Percentiles rank a stretch among this genome's conserved stretches.
Evolutionary conservation across 2,329 filamentous ascomycete species (phyloP).

Genomic region (Chalaropsis ovoidea): DNA sequence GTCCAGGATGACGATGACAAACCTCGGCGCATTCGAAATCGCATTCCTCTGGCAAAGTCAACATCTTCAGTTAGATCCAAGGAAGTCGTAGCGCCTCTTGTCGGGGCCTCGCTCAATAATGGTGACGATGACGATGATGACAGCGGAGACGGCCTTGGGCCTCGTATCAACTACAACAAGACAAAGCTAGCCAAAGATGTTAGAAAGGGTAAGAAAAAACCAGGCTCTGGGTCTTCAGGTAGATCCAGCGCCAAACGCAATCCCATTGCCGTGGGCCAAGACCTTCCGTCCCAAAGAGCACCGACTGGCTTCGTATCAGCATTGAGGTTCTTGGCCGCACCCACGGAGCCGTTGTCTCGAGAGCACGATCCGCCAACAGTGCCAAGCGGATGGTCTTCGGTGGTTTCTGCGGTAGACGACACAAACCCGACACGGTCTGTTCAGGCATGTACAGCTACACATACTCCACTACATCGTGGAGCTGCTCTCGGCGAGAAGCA

Average conservation of each 20-base stretch:
- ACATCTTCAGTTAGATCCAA: background rate
- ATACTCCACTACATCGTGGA: slow-evolving; percentile 11
- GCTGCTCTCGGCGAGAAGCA: slow-evolving; percentile 56
- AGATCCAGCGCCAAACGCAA: slow-evolving; percentile 14
- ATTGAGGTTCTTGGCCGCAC: background rate
- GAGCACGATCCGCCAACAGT: slow-evolving; percentile 18
- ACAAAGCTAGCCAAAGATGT: slow-evolving; percentile 30
- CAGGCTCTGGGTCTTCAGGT: slow-evolving; percentile 26
- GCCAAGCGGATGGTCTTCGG: slow-evolving; percentile 17
- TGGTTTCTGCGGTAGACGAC: background rate
- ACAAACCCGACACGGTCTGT: background rate
- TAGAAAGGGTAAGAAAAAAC: slow-evolving; percentile 43
- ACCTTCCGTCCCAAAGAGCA: background rate
- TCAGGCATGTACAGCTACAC: background rate
- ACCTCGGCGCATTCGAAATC: slow-evolving; percentile 45
- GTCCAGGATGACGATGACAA: background rate
- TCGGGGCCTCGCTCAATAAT: slow-evolving; percentile 33
- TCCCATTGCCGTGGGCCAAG: background rate
- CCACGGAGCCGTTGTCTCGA: background rate
- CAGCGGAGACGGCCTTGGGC: slow-evolving; percentile 37
- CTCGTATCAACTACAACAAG: slow-evolving; percentile 26
- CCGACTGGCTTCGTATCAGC: slow-evolving; percentile 20
- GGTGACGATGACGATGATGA: slow-evolving; percentile 41
- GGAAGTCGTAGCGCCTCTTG: slow-evolving; percentile 37
- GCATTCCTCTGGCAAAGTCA: background rate